These are phyloP conservation scores for Seminavis robusta DNA, from an alignment of 108 stramenopile genomes.

Conservation along the genomic window DNA sequence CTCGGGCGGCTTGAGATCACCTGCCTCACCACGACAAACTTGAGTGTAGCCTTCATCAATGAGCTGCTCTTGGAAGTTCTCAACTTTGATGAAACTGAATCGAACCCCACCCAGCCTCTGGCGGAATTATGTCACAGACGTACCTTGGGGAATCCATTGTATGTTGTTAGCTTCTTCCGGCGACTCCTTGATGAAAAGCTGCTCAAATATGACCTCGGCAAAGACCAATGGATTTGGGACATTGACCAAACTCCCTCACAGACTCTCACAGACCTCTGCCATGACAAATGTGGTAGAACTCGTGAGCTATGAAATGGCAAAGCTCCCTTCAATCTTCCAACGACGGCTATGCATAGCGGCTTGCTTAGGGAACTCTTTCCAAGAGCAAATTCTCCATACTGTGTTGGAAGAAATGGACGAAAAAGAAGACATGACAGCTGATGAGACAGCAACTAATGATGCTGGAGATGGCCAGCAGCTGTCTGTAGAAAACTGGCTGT, in stretches of 20 bases:
- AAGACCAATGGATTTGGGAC: slow-evolving; percentile 1
- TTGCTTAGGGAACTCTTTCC: background rate
- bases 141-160: background rate
- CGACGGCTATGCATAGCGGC: background rate
- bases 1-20: too few relatives aligned
- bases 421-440: too few relatives aligned
- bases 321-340: background rate
- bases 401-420: background rate
- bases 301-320: background rate
- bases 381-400: background rate
- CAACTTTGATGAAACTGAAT: background rate
- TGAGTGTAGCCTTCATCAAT: background rate
- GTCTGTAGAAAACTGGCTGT: background rate
- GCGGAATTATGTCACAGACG: slow-evolving; percentile 3
- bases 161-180: background rate
- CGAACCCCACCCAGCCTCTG: background rate
- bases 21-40: background rate
- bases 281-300: background rate
- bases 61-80: background rate
- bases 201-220: background rate
- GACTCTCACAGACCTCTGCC: background rate
- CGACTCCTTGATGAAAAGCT: background rate
- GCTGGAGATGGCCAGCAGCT: too few relatives aligned
- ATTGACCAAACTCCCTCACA: background rate
- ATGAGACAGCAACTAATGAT: too few relatives aligned